Evolutionary conservation across 306 rosid genomes (phyloP), one percentile per base, ranked within the genome.

Genomic region (Clitoria ternatea): DNA sequence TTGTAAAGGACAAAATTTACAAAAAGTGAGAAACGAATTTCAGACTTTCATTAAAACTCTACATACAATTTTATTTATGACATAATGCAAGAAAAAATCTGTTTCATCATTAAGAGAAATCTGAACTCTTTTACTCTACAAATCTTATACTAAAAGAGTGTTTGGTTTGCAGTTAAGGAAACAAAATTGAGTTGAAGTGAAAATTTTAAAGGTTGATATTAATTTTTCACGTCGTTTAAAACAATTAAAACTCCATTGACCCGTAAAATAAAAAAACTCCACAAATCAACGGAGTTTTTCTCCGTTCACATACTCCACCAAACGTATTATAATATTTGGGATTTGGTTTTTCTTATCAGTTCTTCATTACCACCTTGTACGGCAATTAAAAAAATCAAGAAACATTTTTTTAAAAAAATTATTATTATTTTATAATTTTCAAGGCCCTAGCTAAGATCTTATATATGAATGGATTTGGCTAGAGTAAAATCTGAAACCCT

Each of bases 401-500:
- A 22, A 37, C 5, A 53, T 22, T 30, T 33, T 2, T 22, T 14
- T n/a, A n/a, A 27, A 62, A 27, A 44, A 7, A 11, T 10, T 13
- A 22, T 5, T 56, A 13, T 13, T 5, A 2, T 29, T n/a, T n/a
- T n/a, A n/a, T n/a, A n/a, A n/a, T n/a, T n/a, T n/a, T n/a, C n/a
- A n/a, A n/a, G n/a, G 1, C 23, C 23, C 22, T 55, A 30, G 30
- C n/a, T n/a, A 36, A 29, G 23, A 40, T n/a, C 23, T n/a, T 32
- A n/a, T 20, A 19, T 5, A 19, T 43, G 30, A 66, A 27, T 1
- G 7, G 57, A 20, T 66, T 23, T 12, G 14, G 44, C 3, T 37
- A 5, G 48, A 13, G 44, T 37, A 64, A 72, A 26, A 29, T 39
- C 42, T 74, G 76, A 76, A 76, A 76, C 85, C 82, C 82, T 66